A percentile compares a stretch with the other conserved stretches of the same genome.
Evolutionary conservation across 2,329 filamentous ascomycete species (phyloP).

Genomic region (Cadophora sp.): DNA sequence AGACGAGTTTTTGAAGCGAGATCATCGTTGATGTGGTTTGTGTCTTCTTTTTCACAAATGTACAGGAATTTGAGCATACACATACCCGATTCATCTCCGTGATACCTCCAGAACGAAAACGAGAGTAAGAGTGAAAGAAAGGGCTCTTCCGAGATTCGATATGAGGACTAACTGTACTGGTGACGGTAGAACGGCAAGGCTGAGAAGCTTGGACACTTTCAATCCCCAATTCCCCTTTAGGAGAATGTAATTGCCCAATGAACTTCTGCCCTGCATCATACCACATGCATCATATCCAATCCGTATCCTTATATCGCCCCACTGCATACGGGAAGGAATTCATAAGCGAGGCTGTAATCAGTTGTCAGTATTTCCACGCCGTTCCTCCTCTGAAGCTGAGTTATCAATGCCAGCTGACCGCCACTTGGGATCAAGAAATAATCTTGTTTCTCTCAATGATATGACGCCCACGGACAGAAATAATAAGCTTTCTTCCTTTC

Average conservation of each 20-base stretch:
- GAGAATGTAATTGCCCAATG: slow-evolving; percentile 1
- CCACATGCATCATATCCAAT: background rate
- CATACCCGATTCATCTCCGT: background rate
- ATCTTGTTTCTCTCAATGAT: background rate
- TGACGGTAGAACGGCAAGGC: background rate
- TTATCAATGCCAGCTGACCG: background rate
- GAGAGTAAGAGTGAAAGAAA: too few species aligned
- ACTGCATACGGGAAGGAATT: background rate
- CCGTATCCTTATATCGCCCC: background rate
- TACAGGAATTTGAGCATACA: slow-evolving; percentile 1
- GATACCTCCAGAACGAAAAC: too few species aligned
- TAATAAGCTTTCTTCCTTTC: background rate
- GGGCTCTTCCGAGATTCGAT: background rate
- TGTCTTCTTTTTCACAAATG: background rate
- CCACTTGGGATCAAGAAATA: background rate
- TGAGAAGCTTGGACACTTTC: background rate
- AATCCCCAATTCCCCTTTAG: background rate
- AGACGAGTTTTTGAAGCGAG: background rate
- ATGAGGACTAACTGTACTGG: background rate
- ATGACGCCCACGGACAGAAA: background rate
- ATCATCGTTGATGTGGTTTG: slow-evolving; percentile 1
- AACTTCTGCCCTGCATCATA: background rate
- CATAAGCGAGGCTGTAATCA: slow-evolving; percentile 9
- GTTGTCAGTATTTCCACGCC: too few species aligned
- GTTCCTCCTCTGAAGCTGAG: too few species aligned